Evolutionary conservation across 805 yeast genomes (phyloP), one percentile per base, ranked within the genome.

Genomic region (Saccharomycodes ludwigii): DNA sequence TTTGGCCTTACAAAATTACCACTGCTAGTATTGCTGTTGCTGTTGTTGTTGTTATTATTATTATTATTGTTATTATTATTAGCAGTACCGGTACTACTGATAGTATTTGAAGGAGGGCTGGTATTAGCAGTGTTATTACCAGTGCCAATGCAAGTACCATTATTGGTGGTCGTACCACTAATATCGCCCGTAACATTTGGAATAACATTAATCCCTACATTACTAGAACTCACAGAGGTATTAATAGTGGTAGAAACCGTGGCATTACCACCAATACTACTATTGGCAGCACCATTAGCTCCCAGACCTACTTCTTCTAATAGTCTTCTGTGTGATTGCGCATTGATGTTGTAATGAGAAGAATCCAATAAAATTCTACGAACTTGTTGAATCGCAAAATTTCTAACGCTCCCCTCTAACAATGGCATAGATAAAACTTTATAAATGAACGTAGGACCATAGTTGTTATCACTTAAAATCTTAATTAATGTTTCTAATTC

Each of bases 281-380:
- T 22, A 3, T 18, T 17, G 8, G 21, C 17, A 15, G 29, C 37
- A n/a, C n/a, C n/a, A n/a, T n/a, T 16, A 12, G 29, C 30, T 29
- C 53, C 57, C 31, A 86, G 59, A 3, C 96, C 96, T 39, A 85
- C 88, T 54, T 88, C 97, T 43, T 88, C 97, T 68, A 86, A 70
- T 35, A 91, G 62, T 41, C 94, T 73, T 48, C 82, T 81, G 55
- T 83, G 82, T 21, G 79, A 81, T 50, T 81, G 94, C n/a, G 51
- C 42, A 20, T 25, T 24, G 10, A 21, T 29, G 20, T 27, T 24
- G 18, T 67, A 59, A 27, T 61, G 44, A 23, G 77, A 64, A 44
- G 69, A 54, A 29, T 77, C 79, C 25, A 73, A 56, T 35, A 86
- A 58, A 5, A 76, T 69, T 28, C 66, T 59, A 38, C 83, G 69